phyloP scores from a whole-genome alignment of 306 rosid species.

The Sicyos edulis region DNA sequence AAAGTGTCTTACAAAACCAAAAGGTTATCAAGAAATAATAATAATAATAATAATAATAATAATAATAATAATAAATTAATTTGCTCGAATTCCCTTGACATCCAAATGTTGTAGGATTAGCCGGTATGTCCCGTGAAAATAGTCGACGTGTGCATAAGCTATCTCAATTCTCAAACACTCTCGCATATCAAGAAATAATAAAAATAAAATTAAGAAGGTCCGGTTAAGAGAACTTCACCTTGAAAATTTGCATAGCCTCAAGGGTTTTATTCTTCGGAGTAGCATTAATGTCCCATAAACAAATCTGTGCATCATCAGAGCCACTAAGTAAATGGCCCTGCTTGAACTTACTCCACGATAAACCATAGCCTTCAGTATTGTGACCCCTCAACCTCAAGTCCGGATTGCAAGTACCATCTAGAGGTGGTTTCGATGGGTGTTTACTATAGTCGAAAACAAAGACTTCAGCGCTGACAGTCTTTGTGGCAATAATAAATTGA shows the following conservation, averaged over 20 bases:
- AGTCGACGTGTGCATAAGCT: no score
- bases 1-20: no score
- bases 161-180: no score
- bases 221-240: constrained; percentile 35
- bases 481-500: constrained; percentile 78
- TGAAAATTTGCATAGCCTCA: constrained; percentile 78
- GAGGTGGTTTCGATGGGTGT: constrained; percentile 94
- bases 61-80: no score
- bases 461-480: constrained; percentile 89
- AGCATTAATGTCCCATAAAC: constrained; percentile 89
- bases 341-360: constrained; percentile 94
- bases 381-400: constrained; percentile 89
- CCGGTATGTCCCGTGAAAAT: no score
- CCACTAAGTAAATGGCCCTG: constrained; percentile 91
- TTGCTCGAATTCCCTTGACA: no score
- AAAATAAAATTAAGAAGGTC: not conserved
- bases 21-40: no score
- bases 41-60: no score
- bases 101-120: no score
- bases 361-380: constrained; percentile 91
- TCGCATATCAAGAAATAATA: no score
- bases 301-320: constrained; percentile 98
- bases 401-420: constrained; percentile 91
- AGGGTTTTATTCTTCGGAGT: constrained; percentile 68
- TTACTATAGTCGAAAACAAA: constrained; percentile 90